Base-by-base conservation (phyloP, 1,139 yeast species). In the Pichia sp. region DNA sequence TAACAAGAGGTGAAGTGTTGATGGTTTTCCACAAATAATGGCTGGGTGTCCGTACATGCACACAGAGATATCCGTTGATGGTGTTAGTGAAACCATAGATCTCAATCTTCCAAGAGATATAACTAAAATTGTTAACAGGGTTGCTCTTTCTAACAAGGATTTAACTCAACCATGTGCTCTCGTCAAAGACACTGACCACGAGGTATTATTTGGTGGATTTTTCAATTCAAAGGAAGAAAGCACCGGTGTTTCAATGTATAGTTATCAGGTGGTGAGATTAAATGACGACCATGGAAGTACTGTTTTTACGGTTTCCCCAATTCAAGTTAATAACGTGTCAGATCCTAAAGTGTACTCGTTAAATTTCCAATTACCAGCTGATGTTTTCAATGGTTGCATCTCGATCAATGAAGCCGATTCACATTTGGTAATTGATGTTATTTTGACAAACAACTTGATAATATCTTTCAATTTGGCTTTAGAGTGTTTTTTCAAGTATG, bases 401-500 rank as follows among this genome's bases (percentile, higher is more conserved):
- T 43, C 58, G 0, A 33, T 56, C 1, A 36, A 50, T 4, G 54
- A 54, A 37, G 35, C 26, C 4, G 43, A 40, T 3, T 51, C 49
- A 2, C 33, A 40, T 3, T 35, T 64, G 0, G 28, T 64, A 4
- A 40, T 65, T 29, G 71, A 69, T 51, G 45, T 62, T 0, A 56
- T 69, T 4, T 58, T 65, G 1, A 59, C 55, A 7, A 55, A 60
- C 9, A 71, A 73, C 31, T 48, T 66, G 3, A 53, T 69, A 23
- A 53, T 72, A 29, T 63, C 71, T 2, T 28, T 62, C 26, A 43
- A 42, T 4, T 29, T 50, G 37, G 33, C 42, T n/a, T 26, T 43
- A 3, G 27, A 37, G 4, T 37, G 10, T 41, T 68, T 45, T 46
- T 43, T 33, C 26, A 34, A 36, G 44, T 29, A 26, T 16, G 33